A percentile compares a stretch with the other conserved stretches of the same genome.
phyloP scores from a whole-genome alignment of 805 yeast genomes.

The Cyberlindnera maritima region DNA sequence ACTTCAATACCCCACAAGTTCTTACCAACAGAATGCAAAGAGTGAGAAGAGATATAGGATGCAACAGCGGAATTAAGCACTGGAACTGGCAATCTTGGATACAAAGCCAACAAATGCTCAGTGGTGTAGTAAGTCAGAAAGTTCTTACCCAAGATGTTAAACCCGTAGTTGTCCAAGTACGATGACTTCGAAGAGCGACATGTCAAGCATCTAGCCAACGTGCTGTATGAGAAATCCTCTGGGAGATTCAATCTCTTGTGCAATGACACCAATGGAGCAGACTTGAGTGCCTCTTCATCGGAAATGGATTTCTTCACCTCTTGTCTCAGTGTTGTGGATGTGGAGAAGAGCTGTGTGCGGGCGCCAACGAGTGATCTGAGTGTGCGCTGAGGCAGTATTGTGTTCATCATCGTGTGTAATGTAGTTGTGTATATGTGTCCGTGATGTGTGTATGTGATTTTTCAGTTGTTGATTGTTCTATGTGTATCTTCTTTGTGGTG shows the following conservation, averaged over 20 bases:
- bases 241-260: slow-evolving; percentile 76
- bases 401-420: slow-evolving; percentile 5
- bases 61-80: slow-evolving; percentile 75
- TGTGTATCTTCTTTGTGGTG: neutral
- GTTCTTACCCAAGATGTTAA: slow-evolving; percentile 79
- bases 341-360: slow-evolving; percentile 4
- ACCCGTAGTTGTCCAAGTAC: slow-evolving; percentile 70
- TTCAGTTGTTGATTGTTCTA: too few species aligned
- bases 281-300: slow-evolving; percentile 51
- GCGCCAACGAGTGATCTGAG: slow-evolving; percentile 5
- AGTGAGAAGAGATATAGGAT: slow-evolving; percentile 65
- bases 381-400: slow-evolving; percentile 2
- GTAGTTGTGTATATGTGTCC: neutral
- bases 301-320: slow-evolving; percentile 31
- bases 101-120: slow-evolving; percentile 67
- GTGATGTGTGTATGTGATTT: too few species aligned
- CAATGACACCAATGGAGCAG: slow-evolving; percentile 74
- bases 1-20: slow-evolving; percentile 83
- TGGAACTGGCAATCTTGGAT: slow-evolving; percentile 87
- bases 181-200: slow-evolving; percentile 43
- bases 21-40: slow-evolving; percentile 65
- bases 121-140: slow-evolving; percentile 72
- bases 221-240: slow-evolving; percentile 49
- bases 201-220: slow-evolving; percentile 80
- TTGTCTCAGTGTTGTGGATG: slow-evolving; percentile 3